Conservation (phyloP, 139 green algal species). For the Pedinophyceae sp. region DNA sequence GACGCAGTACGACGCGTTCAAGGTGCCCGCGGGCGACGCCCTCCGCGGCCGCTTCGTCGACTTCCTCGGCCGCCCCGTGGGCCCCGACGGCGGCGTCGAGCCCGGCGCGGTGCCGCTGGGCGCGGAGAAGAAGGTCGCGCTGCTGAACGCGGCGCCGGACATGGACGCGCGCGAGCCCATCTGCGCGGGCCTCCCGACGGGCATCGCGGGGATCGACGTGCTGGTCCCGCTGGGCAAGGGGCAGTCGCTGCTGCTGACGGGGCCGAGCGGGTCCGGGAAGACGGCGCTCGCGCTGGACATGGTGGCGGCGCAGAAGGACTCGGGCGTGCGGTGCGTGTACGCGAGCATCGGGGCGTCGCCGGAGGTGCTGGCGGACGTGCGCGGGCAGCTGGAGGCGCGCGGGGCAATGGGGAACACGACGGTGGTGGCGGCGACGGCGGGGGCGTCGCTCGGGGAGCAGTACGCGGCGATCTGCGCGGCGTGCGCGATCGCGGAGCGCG, state of each 20-base stretch:
- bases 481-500: conserved; percentile 38
- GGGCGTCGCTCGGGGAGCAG: conserved; percentile 36
- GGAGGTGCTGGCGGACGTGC: conserved; percentile 4
- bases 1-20: conserved; percentile 43
- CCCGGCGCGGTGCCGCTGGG: conserved; percentile 11
- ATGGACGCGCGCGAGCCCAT: conserved; percentile 68
- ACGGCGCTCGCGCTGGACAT: conserved; percentile 38
- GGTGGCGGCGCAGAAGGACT: conserved; percentile 26
- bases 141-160: conserved; percentile 38
- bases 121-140: conserved; percentile 20
- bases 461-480: conserved; percentile 46
- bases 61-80: conserved; percentile 32
- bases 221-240: conserved; percentile 70
- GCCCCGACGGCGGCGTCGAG: background rate
- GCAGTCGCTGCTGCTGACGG: conserved; percentile 49
- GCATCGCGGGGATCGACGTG: conserved; percentile 56
- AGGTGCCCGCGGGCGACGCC: conserved; percentile 16
- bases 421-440: conserved; percentile 32
- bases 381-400: background rate
- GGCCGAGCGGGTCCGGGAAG: conserved; percentile 35
- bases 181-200: conserved; percentile 46
- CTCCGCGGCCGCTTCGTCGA: conserved; percentile 34
- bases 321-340: conserved; percentile 36
- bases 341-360: conserved; percentile 2
- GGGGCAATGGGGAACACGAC: conserved; percentile 35